phyloP scores from a whole-genome alignment of 1,139 yeast genomes.

The Hemisphaericaspora xylanilytica region DNA sequence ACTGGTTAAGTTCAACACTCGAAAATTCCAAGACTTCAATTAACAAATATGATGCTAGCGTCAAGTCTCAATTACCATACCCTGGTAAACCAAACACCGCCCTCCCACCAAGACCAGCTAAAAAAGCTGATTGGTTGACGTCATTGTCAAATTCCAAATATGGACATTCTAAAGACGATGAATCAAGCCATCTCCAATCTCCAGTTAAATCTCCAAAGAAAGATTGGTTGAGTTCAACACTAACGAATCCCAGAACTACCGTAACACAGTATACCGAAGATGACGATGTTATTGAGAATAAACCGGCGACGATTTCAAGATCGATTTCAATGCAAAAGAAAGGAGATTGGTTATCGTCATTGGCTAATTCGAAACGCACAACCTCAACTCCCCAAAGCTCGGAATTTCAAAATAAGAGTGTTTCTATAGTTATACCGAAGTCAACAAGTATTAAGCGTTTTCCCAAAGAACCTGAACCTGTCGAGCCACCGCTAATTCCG shows the following conservation, averaged over 20 bases:
- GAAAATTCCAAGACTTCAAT: background rate
- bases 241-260: constrained; percentile 3
- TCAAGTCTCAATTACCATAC: background rate
- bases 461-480: constrained; percentile 1
- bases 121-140: constrained; percentile 13
- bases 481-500: background rate
- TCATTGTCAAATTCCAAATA: constrained; percentile 11
- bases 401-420: background rate
- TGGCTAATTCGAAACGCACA: constrained; percentile 10
- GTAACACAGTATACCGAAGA: constrained; percentile 1
- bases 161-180: background rate
- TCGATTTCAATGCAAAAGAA: background rate
- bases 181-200: background rate
- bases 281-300: constrained; percentile 1
- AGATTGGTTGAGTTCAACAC: constrained; percentile 4
- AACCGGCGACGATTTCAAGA: background rate
- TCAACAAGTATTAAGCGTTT: constrained; percentile 3
- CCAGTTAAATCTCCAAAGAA: background rate
- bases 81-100: background rate
- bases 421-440: constrained; percentile 1
- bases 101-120: constrained; percentile 2
- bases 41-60: background rate
- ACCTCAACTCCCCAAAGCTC: constrained; percentile 10
- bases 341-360: constrained; percentile 14
- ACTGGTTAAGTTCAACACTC: constrained; percentile 1